phyloP scores from a whole-genome alignment of 257 asterid species.

The Phtheirospermum japonicum region DNA sequence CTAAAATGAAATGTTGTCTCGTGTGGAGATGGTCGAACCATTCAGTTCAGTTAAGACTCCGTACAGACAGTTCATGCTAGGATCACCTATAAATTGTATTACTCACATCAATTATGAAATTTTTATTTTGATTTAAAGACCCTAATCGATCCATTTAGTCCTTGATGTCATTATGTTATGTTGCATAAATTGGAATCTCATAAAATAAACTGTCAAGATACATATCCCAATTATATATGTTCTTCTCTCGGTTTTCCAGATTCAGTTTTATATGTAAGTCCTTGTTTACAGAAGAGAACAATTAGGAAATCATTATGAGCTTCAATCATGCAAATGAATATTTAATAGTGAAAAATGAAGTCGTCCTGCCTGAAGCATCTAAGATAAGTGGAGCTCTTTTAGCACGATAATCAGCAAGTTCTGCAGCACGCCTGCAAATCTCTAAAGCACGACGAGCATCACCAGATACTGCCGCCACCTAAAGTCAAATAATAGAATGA shows the following conservation, averaged over 20 bases:
- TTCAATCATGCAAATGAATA: conserved; percentile 2
- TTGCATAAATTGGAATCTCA: not conserved
- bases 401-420: conserved; percentile 72
- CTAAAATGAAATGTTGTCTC: not conserved
- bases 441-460: conserved; percentile 98
- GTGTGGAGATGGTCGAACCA: not conserved
- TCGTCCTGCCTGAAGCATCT: conserved; percentile 45
- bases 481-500: conserved; percentile 30
- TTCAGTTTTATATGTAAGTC: conserved; percentile 2
- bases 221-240: no score
- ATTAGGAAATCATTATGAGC: conserved; percentile 10
- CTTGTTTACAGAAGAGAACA: not conserved
- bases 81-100: conserved; percentile 1
- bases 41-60: not conserved
- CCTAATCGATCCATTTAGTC: not conserved
- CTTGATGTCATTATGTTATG: conserved; percentile 9
- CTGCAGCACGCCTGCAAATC: conserved; percentile 97
- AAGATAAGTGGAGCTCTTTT: conserved; percentile 41
- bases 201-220: conserved; percentile 10
- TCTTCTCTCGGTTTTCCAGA: not conserved
- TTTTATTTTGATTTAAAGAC: not conserved
- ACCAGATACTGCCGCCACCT: conserved; percentile 99
- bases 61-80: not conserved
- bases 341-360: not conserved
- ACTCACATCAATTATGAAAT: not conserved